A percentile compares a stretch with the other conserved stretches of the same genome.
Evolutionary conservation across 441 rosid genomes (phyloP).

Genomic region (Gossypium schwendimanii): DNA sequence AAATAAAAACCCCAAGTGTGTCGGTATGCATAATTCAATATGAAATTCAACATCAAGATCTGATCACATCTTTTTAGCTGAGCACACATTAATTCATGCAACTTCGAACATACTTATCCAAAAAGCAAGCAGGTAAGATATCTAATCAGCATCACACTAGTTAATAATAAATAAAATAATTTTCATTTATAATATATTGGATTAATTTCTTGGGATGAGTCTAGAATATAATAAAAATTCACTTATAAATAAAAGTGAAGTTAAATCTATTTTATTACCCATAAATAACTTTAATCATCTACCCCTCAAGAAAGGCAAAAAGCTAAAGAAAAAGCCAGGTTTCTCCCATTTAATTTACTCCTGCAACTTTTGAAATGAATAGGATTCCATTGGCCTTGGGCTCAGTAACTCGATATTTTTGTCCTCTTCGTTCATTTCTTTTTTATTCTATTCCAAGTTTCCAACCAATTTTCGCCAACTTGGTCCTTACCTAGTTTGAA

Average conservation of each 20-base stretch:
- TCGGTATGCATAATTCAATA: background rate
- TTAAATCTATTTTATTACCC: background rate
- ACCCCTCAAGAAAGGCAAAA: background rate
- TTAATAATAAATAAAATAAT: background rate
- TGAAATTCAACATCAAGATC: background rate
- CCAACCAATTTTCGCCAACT: slow-evolving; percentile 17
- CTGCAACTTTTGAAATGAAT: slow-evolving; percentile 6
- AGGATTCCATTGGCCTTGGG: background rate
- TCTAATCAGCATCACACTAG: background rate
- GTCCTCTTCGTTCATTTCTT: slow-evolving; percentile 7
- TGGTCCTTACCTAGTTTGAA: slow-evolving; percentile 9
- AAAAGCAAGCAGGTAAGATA: background rate
- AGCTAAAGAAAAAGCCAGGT: background rate
- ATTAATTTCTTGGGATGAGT: background rate
- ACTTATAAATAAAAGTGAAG: too few species aligned
- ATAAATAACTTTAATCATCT: background rate
- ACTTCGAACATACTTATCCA: background rate
- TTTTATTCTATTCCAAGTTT: background rate
- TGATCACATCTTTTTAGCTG: background rate
- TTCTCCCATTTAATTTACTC: background rate
- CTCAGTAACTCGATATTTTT: background rate
- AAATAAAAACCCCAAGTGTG: background rate
- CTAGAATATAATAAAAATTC: too few species aligned
- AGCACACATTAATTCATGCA: background rate
- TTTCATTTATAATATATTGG: background rate